Conservation (phyloP, 1,139 yeast species). For the Arxiozyma telluris region DNA sequence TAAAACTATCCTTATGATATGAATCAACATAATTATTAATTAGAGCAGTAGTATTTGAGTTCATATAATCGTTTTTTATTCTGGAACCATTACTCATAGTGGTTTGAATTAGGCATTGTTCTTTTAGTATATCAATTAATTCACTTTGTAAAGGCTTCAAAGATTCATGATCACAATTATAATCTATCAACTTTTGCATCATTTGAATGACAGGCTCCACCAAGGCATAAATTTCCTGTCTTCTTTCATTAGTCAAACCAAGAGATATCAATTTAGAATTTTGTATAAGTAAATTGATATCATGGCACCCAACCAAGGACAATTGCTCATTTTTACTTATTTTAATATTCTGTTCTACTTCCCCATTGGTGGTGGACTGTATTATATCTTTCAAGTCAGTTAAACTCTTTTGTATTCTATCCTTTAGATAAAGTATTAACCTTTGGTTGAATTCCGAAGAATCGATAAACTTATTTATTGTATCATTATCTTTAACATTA, state of each 20-base stretch:
- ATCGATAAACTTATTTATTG: neutral
- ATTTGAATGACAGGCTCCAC: slow-evolving; percentile 3
- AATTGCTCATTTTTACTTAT: neutral
- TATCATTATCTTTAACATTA: neutral
- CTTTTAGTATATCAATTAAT: neutral
- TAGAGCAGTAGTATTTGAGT: neutral
- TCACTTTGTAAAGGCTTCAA: slow-evolving; percentile 2
- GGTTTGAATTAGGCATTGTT: neutral
- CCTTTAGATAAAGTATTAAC: neutral
- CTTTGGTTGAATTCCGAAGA: neutral
- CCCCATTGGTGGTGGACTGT: neutral
- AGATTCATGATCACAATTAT: slow-evolving; percentile 4
- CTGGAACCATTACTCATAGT: neutral
- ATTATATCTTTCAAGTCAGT: slow-evolving; percentile 7
- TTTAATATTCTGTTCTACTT: neutral
- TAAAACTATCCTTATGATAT: neutral
- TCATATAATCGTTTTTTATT: neutral
- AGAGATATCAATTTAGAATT: slow-evolving; percentile 3
- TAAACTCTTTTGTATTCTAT: neutral
- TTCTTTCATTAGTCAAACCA: slow-evolving; percentile 6
- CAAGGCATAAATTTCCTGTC: slow-evolving; percentile 1
- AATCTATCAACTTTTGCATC: slow-evolving; percentile 5
- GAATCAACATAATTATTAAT: neutral
- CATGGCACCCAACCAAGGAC: neutral
- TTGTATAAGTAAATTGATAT: slow-evolving; percentile 3